Evolutionary conservation across 805 yeast species (phyloP).

Genomic region (Metschnikowia kunwiensis): DNA sequence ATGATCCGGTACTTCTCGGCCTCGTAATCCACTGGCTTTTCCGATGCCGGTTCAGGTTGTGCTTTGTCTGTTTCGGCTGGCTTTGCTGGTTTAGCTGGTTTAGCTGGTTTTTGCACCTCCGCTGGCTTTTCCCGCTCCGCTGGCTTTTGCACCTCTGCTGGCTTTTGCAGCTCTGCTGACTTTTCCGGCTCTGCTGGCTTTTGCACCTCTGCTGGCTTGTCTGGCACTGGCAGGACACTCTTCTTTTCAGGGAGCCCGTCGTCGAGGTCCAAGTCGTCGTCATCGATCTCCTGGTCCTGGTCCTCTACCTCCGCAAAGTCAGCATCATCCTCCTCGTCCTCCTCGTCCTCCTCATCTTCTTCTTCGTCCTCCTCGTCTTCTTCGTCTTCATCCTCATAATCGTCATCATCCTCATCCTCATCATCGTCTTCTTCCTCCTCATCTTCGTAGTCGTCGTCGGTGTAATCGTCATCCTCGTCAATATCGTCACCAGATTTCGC

Average conservation of each 20-base stretch:
- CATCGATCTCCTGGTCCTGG: constrained; percentile 7
- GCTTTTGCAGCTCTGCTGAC: too few relatives aligned
- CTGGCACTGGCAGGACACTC: neutral
- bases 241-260: constrained; percentile 10
- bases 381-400: constrained; percentile 11
- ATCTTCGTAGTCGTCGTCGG: constrained; percentile 9
- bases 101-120: too few relatives aligned
- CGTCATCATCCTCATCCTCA: constrained; percentile 12
- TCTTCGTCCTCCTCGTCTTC: constrained; percentile 12
- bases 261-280: constrained; percentile 13
- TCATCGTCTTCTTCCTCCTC: constrained; percentile 13
- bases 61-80: too few relatives aligned
- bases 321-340: constrained; percentile 5
- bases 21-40: constrained; percentile 1
- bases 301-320: constrained; percentile 6
- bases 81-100: too few relatives aligned
- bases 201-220: neutral
- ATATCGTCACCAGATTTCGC: constrained; percentile 11
- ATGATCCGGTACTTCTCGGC: constrained; percentile 9
- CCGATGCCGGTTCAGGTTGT: neutral
- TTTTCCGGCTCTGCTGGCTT: neutral
- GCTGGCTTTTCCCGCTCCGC: too few relatives aligned
- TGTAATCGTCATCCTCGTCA: constrained; percentile 8
- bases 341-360: constrained; percentile 8
- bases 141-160: too few relatives aligned